Conservation (phyloP, 192 early-diverging fungal genomes). For the Coemansia sp. region DNA sequence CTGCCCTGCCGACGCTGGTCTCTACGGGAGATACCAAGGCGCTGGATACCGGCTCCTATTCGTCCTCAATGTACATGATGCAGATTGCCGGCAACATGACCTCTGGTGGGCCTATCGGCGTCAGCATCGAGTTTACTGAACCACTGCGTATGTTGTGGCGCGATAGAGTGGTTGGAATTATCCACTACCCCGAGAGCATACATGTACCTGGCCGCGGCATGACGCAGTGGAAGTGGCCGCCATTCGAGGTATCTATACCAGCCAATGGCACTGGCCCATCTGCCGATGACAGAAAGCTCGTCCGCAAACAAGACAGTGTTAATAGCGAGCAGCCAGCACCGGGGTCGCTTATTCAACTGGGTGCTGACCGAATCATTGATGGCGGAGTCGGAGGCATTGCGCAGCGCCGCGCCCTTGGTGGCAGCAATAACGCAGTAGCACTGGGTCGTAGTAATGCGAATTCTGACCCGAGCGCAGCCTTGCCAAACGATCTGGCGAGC, state of each 20-base stretch:
- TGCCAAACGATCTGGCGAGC: constrained; percentile 17
- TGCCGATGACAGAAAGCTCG: background rate
- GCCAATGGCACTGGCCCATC: background rate
- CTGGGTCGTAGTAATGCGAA: constrained; percentile 4
- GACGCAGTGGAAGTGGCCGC: constrained; percentile 40
- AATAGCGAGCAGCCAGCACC: background rate
- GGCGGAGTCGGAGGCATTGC: constrained; percentile 12
- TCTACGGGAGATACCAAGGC: constrained; percentile 8
- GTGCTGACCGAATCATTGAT: background rate
- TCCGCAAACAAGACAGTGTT: background rate
- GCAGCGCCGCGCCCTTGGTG: constrained; percentile 19
- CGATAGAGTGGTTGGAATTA: constrained; percentile 33
- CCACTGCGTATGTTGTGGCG: constrained; percentile 44
- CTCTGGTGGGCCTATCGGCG: constrained; percentile 45
- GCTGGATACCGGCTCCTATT: constrained; percentile 8
- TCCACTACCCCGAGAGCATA: constrained; percentile 22
- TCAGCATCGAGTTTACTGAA: constrained; percentile 49
- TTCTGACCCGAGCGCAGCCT: background rate
- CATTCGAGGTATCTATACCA: constrained; percentile 27
- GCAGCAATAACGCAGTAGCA: background rate
- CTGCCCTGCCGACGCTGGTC: background rate
- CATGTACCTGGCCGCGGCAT: constrained; percentile 37
- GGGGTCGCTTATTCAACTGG: constrained; percentile 3
- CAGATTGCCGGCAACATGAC: constrained; percentile 40
- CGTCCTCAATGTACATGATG: constrained; percentile 27